A percentile compares a stretch with the other conserved stretches of the same genome.
These are phyloP conservation scores for Metschnikowia amazonensis DNA, from an alignment of 805 yeast species.

Conservation along the genomic window DNA sequence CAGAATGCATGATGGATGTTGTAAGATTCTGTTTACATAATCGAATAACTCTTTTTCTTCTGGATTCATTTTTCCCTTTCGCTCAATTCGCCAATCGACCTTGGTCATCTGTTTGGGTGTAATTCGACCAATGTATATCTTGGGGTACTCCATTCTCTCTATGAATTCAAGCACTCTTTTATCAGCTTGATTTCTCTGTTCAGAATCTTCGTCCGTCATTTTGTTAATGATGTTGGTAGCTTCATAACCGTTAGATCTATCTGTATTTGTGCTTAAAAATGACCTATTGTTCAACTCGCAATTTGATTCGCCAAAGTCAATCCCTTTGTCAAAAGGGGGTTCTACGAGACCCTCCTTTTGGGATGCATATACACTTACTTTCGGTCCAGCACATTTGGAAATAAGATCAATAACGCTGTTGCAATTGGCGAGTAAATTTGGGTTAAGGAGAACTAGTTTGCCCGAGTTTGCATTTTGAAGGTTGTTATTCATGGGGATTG, in stretches of 20 bases:
- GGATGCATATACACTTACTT: neutral
- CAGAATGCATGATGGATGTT: constrained; percentile 1
- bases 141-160: neutral
- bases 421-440: neutral
- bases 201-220: neutral
- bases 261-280: neutral
- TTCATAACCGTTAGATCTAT: neutral
- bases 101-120: neutral
- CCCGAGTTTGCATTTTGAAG: neutral
- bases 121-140: neutral
- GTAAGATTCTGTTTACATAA: neutral
- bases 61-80: neutral
- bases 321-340: neutral
- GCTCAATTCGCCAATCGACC: neutral
- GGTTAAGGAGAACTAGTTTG: neutral
- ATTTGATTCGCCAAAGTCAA: neutral
- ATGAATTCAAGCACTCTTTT: neutral
- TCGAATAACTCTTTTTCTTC: neutral
- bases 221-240: neutral
- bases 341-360: neutral
- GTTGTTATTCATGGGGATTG: neutral
- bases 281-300: neutral
- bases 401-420: neutral
- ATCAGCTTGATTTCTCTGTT: neutral
- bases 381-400: neutral